Percentiles rank a stretch among this genome's conserved stretches.
Conservation (phyloP, 768 basidiomycete species). For the Nevesoporus exiguus region DNA sequence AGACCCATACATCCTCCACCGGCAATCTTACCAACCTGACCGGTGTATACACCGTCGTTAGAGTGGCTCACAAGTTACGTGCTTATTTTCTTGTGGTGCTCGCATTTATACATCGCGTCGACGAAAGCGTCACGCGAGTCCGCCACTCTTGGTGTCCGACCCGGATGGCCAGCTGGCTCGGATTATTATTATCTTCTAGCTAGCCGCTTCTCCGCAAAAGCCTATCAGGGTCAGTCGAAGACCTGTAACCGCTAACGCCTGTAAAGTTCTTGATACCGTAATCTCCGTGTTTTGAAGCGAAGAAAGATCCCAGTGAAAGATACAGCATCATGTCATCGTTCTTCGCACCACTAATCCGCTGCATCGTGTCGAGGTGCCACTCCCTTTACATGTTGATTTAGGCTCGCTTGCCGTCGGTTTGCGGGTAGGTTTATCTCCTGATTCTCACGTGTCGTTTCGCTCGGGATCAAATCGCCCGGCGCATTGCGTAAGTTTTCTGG, state of each 20-base stretch:
- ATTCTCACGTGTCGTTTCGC: constrained; percentile 3
- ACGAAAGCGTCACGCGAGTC: neutral
- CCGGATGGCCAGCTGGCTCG: neutral
- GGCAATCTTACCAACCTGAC: constrained; percentile 11
- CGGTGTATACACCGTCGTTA: constrained; percentile 1
- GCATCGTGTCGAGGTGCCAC: constrained; percentile 1
- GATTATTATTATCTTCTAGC: constrained; percentile 20
- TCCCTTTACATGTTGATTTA: constrained; percentile 10
- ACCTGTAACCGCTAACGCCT: constrained; percentile 27
- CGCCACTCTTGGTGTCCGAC: neutral
- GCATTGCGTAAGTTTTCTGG: constrained; percentile 4
- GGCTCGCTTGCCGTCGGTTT: constrained; percentile 2
- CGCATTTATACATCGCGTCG: neutral
- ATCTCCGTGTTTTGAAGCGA: constrained; percentile 30
- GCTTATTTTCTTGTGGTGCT: constrained; percentile 15
- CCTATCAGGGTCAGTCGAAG: constrained; percentile 31
- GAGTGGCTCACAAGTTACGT: constrained; percentile 19
- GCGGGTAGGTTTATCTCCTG: constrained; percentile 2
- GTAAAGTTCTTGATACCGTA: constrained; percentile 28
- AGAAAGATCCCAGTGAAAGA: constrained; percentile 15
- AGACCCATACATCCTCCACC: constrained; percentile 10
- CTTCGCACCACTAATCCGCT: constrained; percentile 3
- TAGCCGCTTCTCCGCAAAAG: constrained; percentile 30
- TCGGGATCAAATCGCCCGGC: constrained; percentile 8
- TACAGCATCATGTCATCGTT: constrained; percentile 10